Percentiles rank a stretch among this genome's conserved stretches.
phyloP scores from a whole-genome alignment of 768 basidiomycete species.

The Gyrodon lividus region DNA sequence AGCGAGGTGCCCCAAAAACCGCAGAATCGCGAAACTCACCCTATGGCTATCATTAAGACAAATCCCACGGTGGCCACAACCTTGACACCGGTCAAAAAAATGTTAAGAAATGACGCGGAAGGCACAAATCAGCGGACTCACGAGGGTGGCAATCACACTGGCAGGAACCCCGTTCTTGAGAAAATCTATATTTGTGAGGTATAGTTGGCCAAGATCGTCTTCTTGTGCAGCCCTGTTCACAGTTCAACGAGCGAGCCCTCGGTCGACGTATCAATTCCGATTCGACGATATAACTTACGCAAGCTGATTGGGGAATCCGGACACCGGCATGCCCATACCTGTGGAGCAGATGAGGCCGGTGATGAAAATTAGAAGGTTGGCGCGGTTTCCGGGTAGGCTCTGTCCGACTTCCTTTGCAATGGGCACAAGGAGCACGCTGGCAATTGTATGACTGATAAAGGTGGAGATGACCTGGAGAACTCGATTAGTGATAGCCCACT shows the following conservation, averaged over 20 bases:
- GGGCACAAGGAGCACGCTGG: constrained; percentile 93
- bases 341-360: constrained; percentile 91
- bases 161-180: constrained; percentile 93
- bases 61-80: constrained; percentile 87
- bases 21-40: constrained; percentile 44
- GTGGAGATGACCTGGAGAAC: constrained; percentile 75
- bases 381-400: constrained; percentile 65
- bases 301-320: constrained; percentile 98
- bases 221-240: constrained; percentile 81
- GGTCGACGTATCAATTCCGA: no score
- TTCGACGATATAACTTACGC: constrained; percentile 54
- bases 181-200: constrained; percentile 84
- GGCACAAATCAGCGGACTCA: constrained; percentile 34
- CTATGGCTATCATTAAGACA: constrained; percentile 67
- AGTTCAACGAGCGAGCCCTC: neutral
- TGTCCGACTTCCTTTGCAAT: constrained; percentile 89
- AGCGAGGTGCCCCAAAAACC: neutral
- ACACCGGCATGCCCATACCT: constrained; percentile 98
- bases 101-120: neutral
- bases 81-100: constrained; percentile 35
- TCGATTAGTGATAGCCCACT: neutral
- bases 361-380: constrained; percentile 87
- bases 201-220: constrained; percentile 89
- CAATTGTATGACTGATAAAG: constrained; percentile 97
- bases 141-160: constrained; percentile 84